Percentiles rank a stretch among this genome's conserved stretches.
Conservation (phyloP, 306 rosid genomes). For the Astragalus membranaceus region DNA sequence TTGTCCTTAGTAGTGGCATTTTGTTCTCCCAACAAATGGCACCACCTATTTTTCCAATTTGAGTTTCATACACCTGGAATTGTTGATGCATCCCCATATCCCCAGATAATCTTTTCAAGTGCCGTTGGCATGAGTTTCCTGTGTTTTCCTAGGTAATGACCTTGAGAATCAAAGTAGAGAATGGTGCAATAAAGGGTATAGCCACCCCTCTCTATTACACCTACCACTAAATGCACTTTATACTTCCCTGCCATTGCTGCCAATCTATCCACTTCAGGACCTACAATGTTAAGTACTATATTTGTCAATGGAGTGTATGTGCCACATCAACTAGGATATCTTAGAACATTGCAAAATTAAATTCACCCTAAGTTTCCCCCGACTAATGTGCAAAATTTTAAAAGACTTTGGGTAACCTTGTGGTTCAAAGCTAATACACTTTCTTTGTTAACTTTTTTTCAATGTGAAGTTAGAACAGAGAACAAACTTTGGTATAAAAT, state of each 20-base stretch:
- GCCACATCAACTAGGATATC: not conserved
- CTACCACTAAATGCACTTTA: constrained; percentile 76
- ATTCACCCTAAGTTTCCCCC: too few relatives aligned
- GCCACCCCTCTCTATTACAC: constrained; percentile 91
- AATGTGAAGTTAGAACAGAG: too few relatives aligned
- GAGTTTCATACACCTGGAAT: constrained; percentile 91
- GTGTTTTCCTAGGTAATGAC: constrained; percentile 85
- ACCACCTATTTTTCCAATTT: constrained; percentile 87
- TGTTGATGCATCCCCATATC: constrained; percentile 94
- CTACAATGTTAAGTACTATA: constrained; percentile 30
- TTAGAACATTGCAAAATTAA: not conserved
- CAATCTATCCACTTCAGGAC: constrained; percentile 87
- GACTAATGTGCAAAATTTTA: too few relatives aligned
- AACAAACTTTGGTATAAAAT: too few relatives aligned
- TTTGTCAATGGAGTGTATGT: not conserved
- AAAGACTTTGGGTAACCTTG: too few relatives aligned
- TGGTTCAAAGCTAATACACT: too few relatives aligned
- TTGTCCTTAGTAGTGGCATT: constrained; percentile 89
- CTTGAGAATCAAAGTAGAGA: constrained; percentile 84
- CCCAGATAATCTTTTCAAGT: constrained; percentile 83
- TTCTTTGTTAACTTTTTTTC: too few relatives aligned
- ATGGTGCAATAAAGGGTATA: constrained; percentile 85
- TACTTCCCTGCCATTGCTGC: constrained; percentile 95
- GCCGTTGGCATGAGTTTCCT: constrained; percentile 88
- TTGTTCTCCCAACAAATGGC: constrained; percentile 93